Base-by-base conservation (phyloP, 371 early-diverging fungal species). In the Apophysomyces sp. region DNA sequence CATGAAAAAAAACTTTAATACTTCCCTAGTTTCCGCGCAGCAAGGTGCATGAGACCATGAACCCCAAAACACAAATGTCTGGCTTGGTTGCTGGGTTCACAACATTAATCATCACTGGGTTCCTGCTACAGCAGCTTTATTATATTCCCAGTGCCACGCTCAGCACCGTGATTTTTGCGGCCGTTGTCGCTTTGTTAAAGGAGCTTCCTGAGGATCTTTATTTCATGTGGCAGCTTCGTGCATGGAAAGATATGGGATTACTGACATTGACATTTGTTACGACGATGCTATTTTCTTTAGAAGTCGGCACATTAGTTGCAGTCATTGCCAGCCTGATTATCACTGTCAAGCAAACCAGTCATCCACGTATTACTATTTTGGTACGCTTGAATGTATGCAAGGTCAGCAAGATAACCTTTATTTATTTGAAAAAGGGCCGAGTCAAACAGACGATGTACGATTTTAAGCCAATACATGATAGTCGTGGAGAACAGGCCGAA, bases 291-390 rank as follows among this genome's bases (percentile, higher is more conserved):
- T 81, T 92, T 15, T 92, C 92, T 0, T 82, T 95, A 28, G 95
- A 96, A 73, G 83, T 87, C 15, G 97, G 96, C 29, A 92, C 93
- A 1, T 72, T 94, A 51, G 71, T 95, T 53, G 90, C 94, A 13
- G 86, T 96, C 37, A 82, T 88, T 0, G 74, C 92, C 11, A 91
- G 92, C 24, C 78, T 96, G 54, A 66, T 96, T 52, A 82, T 93
- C 58, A 94, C 95, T n/a, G 86, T 96, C 57, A 89, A 90, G 69
- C 89, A 94, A 53, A 90, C 92, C 4, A 94, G 93, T 51, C 79
- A 83, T 61, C 92, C 92, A 1, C 77, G 86, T n/a, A 88, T 92
- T 59, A 88, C 85, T 36, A 72, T 91, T 56, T 72, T 92, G 80
- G 90, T 69, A 72, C 41, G 60, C 36, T 18, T 32, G 27, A 56